Evolutionary conservation across 441 rosid genomes (phyloP).

Genomic region (Populus hybrid): DNA sequence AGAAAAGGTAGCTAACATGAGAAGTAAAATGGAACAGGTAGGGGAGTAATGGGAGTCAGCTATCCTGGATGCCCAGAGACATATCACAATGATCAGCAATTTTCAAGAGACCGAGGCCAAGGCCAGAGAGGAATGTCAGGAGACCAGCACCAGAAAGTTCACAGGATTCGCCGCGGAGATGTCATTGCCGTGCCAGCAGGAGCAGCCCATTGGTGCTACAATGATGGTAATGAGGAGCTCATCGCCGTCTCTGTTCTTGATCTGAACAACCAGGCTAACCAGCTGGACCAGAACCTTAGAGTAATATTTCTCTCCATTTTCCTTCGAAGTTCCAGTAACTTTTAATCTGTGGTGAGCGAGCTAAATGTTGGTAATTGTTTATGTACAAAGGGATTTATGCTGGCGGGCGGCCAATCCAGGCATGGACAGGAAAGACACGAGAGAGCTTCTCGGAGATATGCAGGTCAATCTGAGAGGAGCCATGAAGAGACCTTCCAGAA

Average conservation of each 20-base stretch:
- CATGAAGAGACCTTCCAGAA: slow-evolving; percentile 14
- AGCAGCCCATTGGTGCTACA: slow-evolving; percentile 38
- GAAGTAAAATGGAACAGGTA: slow-evolving; percentile 21
- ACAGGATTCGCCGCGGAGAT: slow-evolving; percentile 34
- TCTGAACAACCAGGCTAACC: slow-evolving; percentile 24
- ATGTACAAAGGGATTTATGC: slow-evolving; percentile 10
- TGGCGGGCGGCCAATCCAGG: slow-evolving; percentile 22
- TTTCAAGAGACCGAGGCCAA: slow-evolving; percentile 2
- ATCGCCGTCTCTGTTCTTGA: slow-evolving; percentile 29
- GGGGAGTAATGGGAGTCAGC: slow-evolving; percentile 24
- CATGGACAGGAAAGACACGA: slow-evolving; percentile 1
- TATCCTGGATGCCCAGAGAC: slow-evolving; percentile 44
- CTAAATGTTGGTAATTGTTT: background rate
- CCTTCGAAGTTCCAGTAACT: background rate
- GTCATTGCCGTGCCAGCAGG: slow-evolving; percentile 40
- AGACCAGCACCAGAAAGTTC: slow-evolving; percentile 43
- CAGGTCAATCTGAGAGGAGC: slow-evolving; percentile 9
- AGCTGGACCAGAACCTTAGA: slow-evolving; percentile 35
- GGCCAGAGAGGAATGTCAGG: background rate
- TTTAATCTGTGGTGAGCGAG: background rate
- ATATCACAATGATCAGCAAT: slow-evolving; percentile 19
- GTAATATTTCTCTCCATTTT: slow-evolving; percentile 11
- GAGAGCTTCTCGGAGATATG: background rate
- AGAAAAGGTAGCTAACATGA: background rate
- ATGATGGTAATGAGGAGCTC: slow-evolving; percentile 35